Base-by-base conservation (phyloP, 208 protist species). In the Willaertia magna region DNA sequence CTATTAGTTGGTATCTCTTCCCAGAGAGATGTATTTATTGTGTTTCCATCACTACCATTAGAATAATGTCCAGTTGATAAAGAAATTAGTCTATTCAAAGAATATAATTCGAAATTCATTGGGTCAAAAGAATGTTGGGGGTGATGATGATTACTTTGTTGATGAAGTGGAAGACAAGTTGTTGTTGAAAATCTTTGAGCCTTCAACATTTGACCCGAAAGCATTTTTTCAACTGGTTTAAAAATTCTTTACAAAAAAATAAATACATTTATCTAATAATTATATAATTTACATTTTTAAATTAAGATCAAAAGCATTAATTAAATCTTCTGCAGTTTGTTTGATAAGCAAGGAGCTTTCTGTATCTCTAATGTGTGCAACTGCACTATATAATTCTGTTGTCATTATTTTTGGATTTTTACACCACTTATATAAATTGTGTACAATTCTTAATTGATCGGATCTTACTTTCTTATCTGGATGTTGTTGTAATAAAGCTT, bases 271-370 rank as follows among this genome's bases (percentile, higher is more conserved):
- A n/a, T n/a, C n/a, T n/a, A n/a, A n/a, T n/a, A n/a, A n/a, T n/a
- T n/a, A n/a, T n/a, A n/a, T n/a, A 30, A 61, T 30, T 79, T 83
- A 83, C 46, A 83, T 0, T 40, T 83, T 83, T 0, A 83, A 20
- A 42, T 85, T 85, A 0, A 12, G 0, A 3, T 85, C 83, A 79
- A 85, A 85, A 12, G 83, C 83, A 26, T 16, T 55, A 11, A 85
- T 30, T 22, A 85, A 30, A 6, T 55, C 11, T 16, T 74, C 18
- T 40, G 83, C 47, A 30, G 40, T 20, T 14, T 85, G 49, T 16
- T 61, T 74, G 2, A 85, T 44, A 3, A 85, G 30, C 7, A 85
- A 43, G 18, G 44, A 30, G 2, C 47, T 85, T 26, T 85, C 49
- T 18, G 1, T 26, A 6, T 85, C 34, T 11, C 16, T 46, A 16